Base-by-base conservation (phyloP, 2,329 filamentous ascomycete genomes). In the Botrytis porri region DNA sequence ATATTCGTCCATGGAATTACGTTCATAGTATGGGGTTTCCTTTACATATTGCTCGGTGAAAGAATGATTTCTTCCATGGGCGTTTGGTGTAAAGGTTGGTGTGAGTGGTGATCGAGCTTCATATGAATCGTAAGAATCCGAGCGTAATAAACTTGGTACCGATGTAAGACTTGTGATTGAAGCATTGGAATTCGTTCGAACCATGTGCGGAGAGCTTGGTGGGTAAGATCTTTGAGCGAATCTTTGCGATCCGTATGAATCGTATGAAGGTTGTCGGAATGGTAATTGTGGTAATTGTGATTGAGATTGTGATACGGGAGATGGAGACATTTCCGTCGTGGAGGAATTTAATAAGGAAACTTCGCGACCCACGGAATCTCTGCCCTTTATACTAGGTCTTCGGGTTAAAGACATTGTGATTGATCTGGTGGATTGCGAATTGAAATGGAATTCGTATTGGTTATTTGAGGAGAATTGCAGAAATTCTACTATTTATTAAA, bases 111-210 rank as follows among this genome's bases (percentile, higher is more conserved):
- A 88, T 32, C 84, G 78, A 43, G 86, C 84, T 72, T 88, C 88
- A 77, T 83, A 84, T 79, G 86, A 90, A 78, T 90, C 88, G 80
- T 88, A 90, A 0, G 88, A 90, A 76, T 89, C 83, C 70, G 88
- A 88, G 61, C 88, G 86, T 67, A 87, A 81, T n/a, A 90, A 84
- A 77, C 87, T 86, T 43, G 88, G 88, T 7, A 77, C 78, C 5
- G 77, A 78, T 18, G 72, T 64, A 59, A 63, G 73, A 73, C 77
- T 80, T 16, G 71, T 61, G 6, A 84, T 84, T 4, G 86, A 86
- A 70, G 74, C 78, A 75, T 82, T 73, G 5, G 79, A 80, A 48
- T 73, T 54, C 3, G 75, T 77, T 69, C 77, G 73, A 48, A 62
- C 73, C 76, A 78, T 76, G 32, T 64, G 73, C 12, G 73, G 70